These are phyloP conservation scores for Candida mesenterica DNA, from an alignment of 1,139 yeast species.

Conservation along the genomic window DNA sequence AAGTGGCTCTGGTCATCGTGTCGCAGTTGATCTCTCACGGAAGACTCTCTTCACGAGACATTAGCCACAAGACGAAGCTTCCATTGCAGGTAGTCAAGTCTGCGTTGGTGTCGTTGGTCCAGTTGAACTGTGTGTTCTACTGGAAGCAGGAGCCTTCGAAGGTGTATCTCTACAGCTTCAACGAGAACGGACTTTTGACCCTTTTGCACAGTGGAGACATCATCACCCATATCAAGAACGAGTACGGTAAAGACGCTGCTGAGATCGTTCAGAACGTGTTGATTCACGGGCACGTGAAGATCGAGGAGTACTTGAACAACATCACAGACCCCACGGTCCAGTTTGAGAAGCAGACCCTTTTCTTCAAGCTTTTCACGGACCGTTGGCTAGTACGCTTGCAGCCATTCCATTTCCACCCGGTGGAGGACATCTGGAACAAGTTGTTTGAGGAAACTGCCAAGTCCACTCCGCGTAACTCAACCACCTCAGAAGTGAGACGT, in stretches of 20 bases:
- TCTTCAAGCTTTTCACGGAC: slow-evolving; percentile 49
- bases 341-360: slow-evolving; percentile 31
- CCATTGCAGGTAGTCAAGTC: slow-evolving; percentile 49
- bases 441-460: slow-evolving; percentile 52
- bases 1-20: slow-evolving; percentile 56
- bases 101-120: slow-evolving; percentile 62
- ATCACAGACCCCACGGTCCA: slow-evolving; percentile 26
- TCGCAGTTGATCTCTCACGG: slow-evolving; percentile 61
- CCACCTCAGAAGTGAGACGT: slow-evolving; percentile 60
- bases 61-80: slow-evolving; percentile 40
- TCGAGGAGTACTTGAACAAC: slow-evolving; percentile 54
- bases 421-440: slow-evolving; percentile 56
- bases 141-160: slow-evolving; percentile 45
- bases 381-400: slow-evolving; percentile 51
- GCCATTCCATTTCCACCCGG: slow-evolving; percentile 49
- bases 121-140: slow-evolving; percentile 59
- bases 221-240: slow-evolving; percentile 47
- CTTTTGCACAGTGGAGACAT: slow-evolving; percentile 79
- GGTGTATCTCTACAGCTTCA: slow-evolving; percentile 54
- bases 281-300: slow-evolving; percentile 62
- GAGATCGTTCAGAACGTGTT: slow-evolving; percentile 71
- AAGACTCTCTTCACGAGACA: slow-evolving; percentile 50
- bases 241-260: slow-evolving; percentile 50
- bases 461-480: slow-evolving; percentile 49
- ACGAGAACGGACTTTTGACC: slow-evolving; percentile 62